Conservation (phyloP, 208 protist species). For the Angomonas ambiguus region DNA sequence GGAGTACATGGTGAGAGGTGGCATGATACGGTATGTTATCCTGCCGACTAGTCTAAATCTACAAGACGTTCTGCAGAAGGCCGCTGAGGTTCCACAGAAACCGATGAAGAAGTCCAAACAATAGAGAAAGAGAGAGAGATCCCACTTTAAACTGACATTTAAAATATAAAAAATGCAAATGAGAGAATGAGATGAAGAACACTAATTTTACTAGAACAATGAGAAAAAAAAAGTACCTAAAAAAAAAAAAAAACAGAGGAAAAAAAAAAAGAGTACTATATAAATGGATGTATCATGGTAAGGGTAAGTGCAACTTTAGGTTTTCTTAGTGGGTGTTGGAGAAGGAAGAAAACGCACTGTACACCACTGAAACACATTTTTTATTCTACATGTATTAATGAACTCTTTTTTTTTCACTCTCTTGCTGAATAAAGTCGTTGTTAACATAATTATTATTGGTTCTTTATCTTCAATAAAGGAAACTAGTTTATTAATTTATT, state of each 20-base stretch:
- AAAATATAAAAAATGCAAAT: no score
- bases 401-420: no score
- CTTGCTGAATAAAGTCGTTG: slow-evolving; percentile 11
- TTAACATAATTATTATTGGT: background rate
- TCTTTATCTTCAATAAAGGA: no score
- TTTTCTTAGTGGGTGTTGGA: no score
- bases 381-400: no score
- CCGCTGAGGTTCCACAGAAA: slow-evolving; percentile 45
- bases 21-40: slow-evolving; percentile 97
- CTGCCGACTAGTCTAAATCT: slow-evolving; percentile 96
- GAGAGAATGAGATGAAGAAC: no score
- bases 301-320: no score
- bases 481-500: background rate
- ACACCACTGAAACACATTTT: no score
- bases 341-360: no score
- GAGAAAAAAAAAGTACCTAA: background rate
- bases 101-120: background rate
- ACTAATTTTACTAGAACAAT: no score
- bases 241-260: background rate
- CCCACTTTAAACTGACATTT: no score
- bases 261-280: slow-evolving; percentile 2
- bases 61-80: slow-evolving; percentile 92
- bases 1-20: slow-evolving; percentile 96
- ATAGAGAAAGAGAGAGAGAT: background rate
- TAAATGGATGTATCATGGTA: background rate